Evolutionary conservation across 352 stramenopile species (phyloP), one percentile per base, ranked within the genome.

Genomic region (Pythium folliculosum): DNA sequence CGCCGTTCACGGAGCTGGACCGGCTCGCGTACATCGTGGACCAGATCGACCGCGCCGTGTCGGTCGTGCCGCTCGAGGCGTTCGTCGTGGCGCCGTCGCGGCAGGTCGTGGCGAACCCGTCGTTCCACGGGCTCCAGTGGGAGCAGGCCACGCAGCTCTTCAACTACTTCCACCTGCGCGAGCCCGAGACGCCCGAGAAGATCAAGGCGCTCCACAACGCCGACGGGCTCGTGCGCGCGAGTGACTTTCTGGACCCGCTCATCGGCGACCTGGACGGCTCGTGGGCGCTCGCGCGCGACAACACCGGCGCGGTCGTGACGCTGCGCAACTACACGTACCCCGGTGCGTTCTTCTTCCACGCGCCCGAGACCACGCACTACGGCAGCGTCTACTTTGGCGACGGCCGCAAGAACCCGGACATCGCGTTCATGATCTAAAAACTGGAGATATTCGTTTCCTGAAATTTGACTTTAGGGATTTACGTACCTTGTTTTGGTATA

Each of bases 121-220:
- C 76, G 7, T 94, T 94, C 54, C 81, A 82, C 51, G 86, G 86
- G 0, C 78, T 94, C 47, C 73, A 78, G 35, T 89, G 78, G 73
- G 82, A 92, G 10, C 77, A 89, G 38, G 74, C 81, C 1, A 47
- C 70, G 17, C 81, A 90, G 63, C 72, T 91, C 35, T 80, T 79
- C 74, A 92, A 84, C 69, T 94, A 90, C 71, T 91, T 90, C 62
- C 86, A 94, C 69, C 88, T 92, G 23, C 80, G 82, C 16, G 72
- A 82, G 40, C 80, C 86, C 3, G 83, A 90, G 27, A 49, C 86
- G n/a, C 78, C 81, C 1, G 83, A 91, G 50, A 76, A 79, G 10
- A 72, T 77, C 1, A 83, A 82, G 43, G 78, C 81, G n/a, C 76
- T 91, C 14, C 69, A 80, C 53, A 80, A 75, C 19, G 70, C 64